These are phyloP conservation scores for Arthrobotrys megalospora DNA, from an alignment of 2,329 filamentous ascomycete species.

Conservation along the genomic window DNA sequence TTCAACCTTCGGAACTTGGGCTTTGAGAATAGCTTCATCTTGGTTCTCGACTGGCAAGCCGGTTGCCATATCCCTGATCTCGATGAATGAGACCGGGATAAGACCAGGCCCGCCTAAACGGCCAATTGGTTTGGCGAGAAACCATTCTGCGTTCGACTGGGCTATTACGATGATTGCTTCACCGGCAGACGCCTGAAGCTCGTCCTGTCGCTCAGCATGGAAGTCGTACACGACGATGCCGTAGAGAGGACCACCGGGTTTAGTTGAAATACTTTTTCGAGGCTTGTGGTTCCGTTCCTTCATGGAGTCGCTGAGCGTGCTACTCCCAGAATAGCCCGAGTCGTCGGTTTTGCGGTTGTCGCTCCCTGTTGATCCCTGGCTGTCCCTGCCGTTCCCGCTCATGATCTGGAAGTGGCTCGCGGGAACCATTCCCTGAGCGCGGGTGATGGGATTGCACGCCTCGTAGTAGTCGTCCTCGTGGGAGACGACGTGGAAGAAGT, in stretches of 20 bases:
- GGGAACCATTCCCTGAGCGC: conserved; percentile 90
- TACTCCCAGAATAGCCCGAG: conserved; percentile 82
- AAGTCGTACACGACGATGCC: conserved; percentile 98
- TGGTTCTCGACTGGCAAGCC: conserved; percentile 86
- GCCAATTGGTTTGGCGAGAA: conserved; percentile 98
- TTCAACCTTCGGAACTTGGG: conserved; percentile 93
- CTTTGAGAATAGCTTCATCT: conserved; percentile 85
- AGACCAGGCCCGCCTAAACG: conserved; percentile 93
- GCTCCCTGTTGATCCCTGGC: conserved; percentile 76
- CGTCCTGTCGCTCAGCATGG: conserved; percentile 92
- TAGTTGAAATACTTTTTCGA: conserved; percentile 66
- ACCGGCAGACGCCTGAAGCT: conserved; percentile 92
- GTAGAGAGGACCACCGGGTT: conserved; percentile 88
- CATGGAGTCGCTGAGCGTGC: conserved; percentile 66
- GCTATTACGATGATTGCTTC: conserved; percentile 99
- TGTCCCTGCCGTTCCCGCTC: conserved; percentile 92
- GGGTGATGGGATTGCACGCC: conserved; percentile 92
- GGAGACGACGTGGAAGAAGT: conserved; percentile 98
- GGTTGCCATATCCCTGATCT: conserved; percentile 93
- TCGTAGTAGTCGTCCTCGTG: conserved; percentile 99
- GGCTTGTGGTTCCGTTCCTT: conserved; percentile 58
- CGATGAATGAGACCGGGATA: conserved; percentile 96
- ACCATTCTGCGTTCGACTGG: conserved; percentile 98
- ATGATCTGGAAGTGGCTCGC: conserved; percentile 94
- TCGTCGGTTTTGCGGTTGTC: conserved; percentile 77